A percentile compares a stretch with the other conserved stretches of the same genome.
Conservation (phyloP, 2,329 filamentous ascomycete genomes). For the Aciculosporium take region DNA sequence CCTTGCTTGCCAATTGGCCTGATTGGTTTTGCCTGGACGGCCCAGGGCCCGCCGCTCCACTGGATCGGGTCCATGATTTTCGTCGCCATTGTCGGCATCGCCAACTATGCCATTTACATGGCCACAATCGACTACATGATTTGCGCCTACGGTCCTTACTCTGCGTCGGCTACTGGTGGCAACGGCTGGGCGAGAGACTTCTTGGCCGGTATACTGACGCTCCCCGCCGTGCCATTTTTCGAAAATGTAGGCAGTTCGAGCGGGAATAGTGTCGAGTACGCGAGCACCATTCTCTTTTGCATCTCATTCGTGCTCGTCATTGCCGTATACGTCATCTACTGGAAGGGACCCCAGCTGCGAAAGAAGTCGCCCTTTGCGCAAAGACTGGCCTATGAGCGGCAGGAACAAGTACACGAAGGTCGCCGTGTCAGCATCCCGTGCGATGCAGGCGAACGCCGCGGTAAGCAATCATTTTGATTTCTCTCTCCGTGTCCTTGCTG, state of each 20-base stretch:
- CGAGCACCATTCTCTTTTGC: slow-evolving; percentile 48
- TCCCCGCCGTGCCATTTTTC: slow-evolving; percentile 53
- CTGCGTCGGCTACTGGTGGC: slow-evolving; percentile 60
- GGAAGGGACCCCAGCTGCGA: slow-evolving; percentile 45
- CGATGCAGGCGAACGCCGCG: slow-evolving; percentile 12
- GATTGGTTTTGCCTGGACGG: slow-evolving; percentile 56
- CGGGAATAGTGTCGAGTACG: slow-evolving; percentile 40
- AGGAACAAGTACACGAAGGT: slow-evolving; percentile 16
- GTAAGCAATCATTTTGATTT: slow-evolving; percentile 13
- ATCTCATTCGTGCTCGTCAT: slow-evolving; percentile 47
- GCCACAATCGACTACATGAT: slow-evolving; percentile 69
- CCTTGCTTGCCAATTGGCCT: slow-evolving; percentile 51
- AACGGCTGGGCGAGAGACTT: slow-evolving; percentile 64
- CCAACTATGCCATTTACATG: slow-evolving; percentile 64
- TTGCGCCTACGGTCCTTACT: slow-evolving; percentile 57
- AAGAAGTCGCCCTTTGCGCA: slow-evolving; percentile 51
- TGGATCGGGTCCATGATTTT: slow-evolving; percentile 59
- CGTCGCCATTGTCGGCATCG: slow-evolving; percentile 51
- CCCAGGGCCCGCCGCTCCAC: slow-evolving; percentile 45
- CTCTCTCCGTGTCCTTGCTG: background rate
- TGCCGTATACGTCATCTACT: slow-evolving; percentile 54
- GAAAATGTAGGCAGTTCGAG: slow-evolving; percentile 35
- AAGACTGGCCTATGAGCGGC: slow-evolving; percentile 34
- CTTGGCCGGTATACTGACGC: slow-evolving; percentile 55
- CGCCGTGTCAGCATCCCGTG: slow-evolving; percentile 15